phyloP scores from a whole-genome alignment of 2,329 filamentous ascomycete species.

The Orbilia oligospora region DNA sequence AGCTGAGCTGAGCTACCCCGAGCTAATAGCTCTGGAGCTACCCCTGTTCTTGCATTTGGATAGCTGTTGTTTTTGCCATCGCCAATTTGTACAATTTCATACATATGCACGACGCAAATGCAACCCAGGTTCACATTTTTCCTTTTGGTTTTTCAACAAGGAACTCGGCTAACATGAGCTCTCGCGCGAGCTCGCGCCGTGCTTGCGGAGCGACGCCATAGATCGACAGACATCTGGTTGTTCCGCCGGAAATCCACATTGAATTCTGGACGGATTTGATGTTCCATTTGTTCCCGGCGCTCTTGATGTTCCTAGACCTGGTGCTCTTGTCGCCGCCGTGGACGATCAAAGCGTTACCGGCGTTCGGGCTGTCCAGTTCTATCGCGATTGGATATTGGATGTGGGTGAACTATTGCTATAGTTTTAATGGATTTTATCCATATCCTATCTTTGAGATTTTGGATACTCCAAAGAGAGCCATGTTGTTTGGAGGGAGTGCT shows the following conservation, averaged over 20 bases:
- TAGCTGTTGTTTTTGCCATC: conserved; percentile 23
- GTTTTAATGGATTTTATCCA: conserved; percentile 72
- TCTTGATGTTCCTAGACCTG: conserved; percentile 76
- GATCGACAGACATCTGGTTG: conserved; percentile 62
- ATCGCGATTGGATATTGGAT: conserved; percentile 80
- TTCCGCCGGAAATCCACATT: conserved; percentile 62
- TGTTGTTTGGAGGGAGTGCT: conserved; percentile 79
- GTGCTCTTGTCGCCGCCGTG: conserved; percentile 80
- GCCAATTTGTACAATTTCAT: conserved; percentile 24
- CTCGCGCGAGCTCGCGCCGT: conserved; percentile 45
- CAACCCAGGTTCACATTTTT: conserved; percentile 26
- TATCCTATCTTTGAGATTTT: conserved; percentile 86
- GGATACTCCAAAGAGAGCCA: conserved; percentile 75
- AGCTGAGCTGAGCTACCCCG: neutral
- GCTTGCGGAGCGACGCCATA: conserved; percentile 19
- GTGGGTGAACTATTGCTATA: conserved; percentile 81
- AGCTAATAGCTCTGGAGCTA: conserved; percentile 21
- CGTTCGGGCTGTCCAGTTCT: conserved; percentile 73
- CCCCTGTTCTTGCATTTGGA: conserved; percentile 32
- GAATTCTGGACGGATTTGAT: conserved; percentile 71
- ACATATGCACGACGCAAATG: conserved; percentile 49
- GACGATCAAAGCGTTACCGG: conserved; percentile 75
- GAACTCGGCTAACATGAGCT: conserved; percentile 58
- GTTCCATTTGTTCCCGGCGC: conserved; percentile 77
- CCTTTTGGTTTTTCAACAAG: conserved; percentile 9